Evolutionary conservation across 768 basidiomycete genomes (phyloP).

Genomic region (Tephrocybe rancida): DNA sequence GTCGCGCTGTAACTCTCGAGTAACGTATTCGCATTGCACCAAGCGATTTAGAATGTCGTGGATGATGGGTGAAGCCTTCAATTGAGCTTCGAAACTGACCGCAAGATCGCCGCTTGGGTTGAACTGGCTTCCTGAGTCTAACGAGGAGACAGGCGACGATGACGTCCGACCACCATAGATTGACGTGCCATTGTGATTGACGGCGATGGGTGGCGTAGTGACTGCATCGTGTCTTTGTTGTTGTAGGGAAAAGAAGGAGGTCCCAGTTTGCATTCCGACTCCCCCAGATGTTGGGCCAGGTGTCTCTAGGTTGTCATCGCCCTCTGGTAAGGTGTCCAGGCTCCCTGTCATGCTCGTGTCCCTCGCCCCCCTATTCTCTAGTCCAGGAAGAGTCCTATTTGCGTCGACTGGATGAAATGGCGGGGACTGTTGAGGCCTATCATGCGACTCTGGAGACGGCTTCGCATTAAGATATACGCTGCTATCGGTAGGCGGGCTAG

Average conservation of each 20-base stretch:
- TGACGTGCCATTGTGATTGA: constrained; percentile 37
- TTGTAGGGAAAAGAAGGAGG: constrained; percentile 42
- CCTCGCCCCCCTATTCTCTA: constrained; percentile 38
- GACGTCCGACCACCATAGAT: constrained; percentile 55
- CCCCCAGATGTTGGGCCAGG: constrained; percentile 33
- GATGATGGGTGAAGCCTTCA: constrained; percentile 75
- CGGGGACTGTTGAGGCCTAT: constrained; percentile 48
- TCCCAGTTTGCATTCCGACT: constrained; percentile 17
- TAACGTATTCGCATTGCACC: constrained; percentile 66
- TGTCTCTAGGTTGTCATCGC: constrained; percentile 44
- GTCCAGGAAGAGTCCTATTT: constrained; percentile 41
- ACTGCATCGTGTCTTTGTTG: constrained; percentile 39
- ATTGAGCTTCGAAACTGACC: constrained; percentile 67
- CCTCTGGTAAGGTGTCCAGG: constrained; percentile 57
- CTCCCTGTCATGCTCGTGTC: constrained; percentile 54
- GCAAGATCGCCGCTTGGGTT: constrained; percentile 47
- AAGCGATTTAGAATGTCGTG: constrained; percentile 79
- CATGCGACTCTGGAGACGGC: constrained; percentile 35
- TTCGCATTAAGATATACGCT: constrained; percentile 36
- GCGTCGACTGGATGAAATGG: constrained; percentile 46
- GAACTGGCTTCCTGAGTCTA: constrained; percentile 73
- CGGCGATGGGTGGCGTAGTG: constrained; percentile 49
- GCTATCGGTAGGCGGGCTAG: constrained; percentile 55
- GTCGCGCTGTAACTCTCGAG: constrained; percentile 74
- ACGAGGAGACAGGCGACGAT: constrained; percentile 77